Conservation (phyloP, 371 early-diverging fungal genomes). For the Syncephalastrum sp. region DNA sequence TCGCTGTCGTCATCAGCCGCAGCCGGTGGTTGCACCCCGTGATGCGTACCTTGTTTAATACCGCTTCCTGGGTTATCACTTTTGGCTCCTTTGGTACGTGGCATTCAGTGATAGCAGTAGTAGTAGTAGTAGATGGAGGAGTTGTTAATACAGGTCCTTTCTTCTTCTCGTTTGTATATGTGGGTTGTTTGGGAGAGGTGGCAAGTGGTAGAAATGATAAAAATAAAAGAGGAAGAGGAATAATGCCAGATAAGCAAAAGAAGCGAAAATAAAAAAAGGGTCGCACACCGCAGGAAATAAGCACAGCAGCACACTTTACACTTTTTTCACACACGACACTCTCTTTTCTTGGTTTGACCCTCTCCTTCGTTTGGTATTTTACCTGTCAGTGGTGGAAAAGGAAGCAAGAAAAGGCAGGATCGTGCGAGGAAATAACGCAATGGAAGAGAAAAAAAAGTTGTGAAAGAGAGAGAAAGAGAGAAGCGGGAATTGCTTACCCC, state of each 20-base stretch:
- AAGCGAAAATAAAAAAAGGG: neutral
- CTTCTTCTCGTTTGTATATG: neutral
- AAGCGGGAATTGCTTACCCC: too few species aligned
- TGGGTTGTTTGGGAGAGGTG: neutral
- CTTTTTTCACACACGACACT: slow-evolving; percentile 1
- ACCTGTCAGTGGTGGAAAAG: too few species aligned
- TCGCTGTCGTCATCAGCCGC: too few species aligned
- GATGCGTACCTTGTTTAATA: too few species aligned
- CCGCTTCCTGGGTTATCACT: too few species aligned
- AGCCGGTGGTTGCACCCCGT: too few species aligned
- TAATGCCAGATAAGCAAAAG: neutral
- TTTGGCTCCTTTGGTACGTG: neutral
- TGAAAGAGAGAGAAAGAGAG: too few species aligned
- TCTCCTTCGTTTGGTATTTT: too few species aligned
- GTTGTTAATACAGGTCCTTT: neutral
- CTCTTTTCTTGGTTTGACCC: too few species aligned
- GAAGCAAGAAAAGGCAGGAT: too few species aligned
- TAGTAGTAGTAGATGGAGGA: slow-evolving; percentile 3
- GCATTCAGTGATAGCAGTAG: neutral
- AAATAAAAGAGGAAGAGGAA: slow-evolving; percentile 1
- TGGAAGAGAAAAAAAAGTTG: too few species aligned
- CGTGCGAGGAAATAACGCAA: too few species aligned
- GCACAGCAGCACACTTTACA: neutral
- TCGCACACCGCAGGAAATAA: slow-evolving; percentile 1
- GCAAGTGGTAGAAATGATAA: neutral